Base-by-base conservation (phyloP, 2,329 filamentous ascomycete species). In the Aureobasidium sp. region DNA sequence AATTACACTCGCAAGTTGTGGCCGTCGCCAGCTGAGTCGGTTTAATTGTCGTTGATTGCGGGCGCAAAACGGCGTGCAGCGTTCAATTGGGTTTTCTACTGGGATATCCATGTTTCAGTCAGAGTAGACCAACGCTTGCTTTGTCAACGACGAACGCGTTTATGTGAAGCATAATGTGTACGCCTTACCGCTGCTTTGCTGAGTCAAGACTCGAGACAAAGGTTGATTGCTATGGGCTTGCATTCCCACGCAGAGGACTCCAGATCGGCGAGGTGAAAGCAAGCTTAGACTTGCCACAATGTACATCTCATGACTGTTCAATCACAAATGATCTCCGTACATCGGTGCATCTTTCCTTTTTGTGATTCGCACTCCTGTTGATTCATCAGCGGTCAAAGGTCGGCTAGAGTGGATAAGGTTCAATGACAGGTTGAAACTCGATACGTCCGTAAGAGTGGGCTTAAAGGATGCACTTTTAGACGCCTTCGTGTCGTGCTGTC, bases 401-500 rank as follows among this genome's bases (percentile, higher is more conserved):
- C 42, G 42, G 54, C 41, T 48, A 13, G 29, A 16, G 5, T 30
- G 39, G 3, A 29, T 39, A 58, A 34, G 29, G 42, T 58, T 58
- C 42, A 37, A 37, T 58, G 54, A 58, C 54, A 58, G 54, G 54
- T 37, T 47, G n/a, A 9, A 27, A 58, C 27, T 29, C n/a, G n/a
- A n/a, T 58, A 58, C 54, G 54, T 39, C 54, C 42, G 54, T 58
- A 58, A 58, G 32, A n/a, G 54, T 58, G 54, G 42, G 29, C 25
- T 27, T n/a, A 9, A 4, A 48, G 32, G 14, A 37, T 10, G 25
- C 48, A 48, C 41, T 32, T 48, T 13, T 21, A 39, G 39, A 37
- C 29, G 54, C 42, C 13, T n/a, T 58, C 54, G 54, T 48, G 54
- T 58, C 54, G 42, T 29, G 42, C 54, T 58, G 54, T 47, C 54